Percentiles rank a stretch among this genome's conserved stretches.
phyloP scores from a whole-genome alignment of 345 rosid genomes.

The Theobroma cacao region DNA sequence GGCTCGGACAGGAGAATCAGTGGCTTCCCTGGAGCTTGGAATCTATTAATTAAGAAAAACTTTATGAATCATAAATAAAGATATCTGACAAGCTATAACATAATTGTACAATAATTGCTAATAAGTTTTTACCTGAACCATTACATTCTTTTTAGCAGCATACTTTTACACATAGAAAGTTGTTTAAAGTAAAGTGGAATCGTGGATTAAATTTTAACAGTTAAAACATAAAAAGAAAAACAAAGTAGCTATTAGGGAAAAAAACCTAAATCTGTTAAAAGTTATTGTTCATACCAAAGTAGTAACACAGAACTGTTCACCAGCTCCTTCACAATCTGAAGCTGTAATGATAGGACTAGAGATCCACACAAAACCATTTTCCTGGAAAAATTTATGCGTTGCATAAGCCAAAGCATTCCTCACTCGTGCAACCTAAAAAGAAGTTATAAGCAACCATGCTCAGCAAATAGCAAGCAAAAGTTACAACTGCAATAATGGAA shows the following conservation, averaged over 20 bases:
- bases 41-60: constrained; percentile 43
- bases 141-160: background rate
- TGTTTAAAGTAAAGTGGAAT: background rate
- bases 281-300: constrained; percentile 66
- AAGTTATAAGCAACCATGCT: background rate
- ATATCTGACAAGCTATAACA: background rate
- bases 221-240: background rate
- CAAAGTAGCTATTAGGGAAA: background rate
- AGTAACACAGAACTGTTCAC: constrained; percentile 98
- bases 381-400: constrained; percentile 93
- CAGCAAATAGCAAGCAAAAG: background rate
- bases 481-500: background rate
- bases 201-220: background rate
- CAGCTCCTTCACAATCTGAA: constrained; percentile 98
- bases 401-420: constrained; percentile 95
- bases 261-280: constrained; percentile 6
- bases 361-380: constrained; percentile 92
- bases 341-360: constrained; percentile 96
- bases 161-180: background rate
- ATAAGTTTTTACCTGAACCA: constrained; percentile 2
- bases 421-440: constrained; percentile 78
- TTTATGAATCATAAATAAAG: background rate
- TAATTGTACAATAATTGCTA: background rate
- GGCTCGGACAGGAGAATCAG: constrained; percentile 44
- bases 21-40: constrained; percentile 69